Evolutionary conservation across 257 asterid genomes (phyloP).

Genomic region (Solanum sitiens): DNA sequence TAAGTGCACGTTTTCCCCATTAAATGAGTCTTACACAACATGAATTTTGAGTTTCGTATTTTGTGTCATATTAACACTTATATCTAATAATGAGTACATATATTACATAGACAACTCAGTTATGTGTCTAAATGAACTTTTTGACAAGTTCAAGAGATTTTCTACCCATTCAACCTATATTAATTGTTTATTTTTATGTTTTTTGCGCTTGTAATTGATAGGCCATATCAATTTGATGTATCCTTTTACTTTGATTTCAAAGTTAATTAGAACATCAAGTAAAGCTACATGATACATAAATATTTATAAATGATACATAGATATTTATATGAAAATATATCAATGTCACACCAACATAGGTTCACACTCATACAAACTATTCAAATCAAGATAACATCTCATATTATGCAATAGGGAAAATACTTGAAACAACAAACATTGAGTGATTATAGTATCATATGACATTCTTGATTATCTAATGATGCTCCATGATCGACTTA

Average conservation of each 20-base stretch:
- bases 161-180: not conserved
- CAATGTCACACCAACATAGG: not conserved
- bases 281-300: too few relatives aligned
- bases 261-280: not conserved
- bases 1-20: not conserved
- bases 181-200: not conserved
- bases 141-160: not conserved
- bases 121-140: not conserved
- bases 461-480: slow-evolving; percentile 63
- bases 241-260: not conserved
- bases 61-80: too few relatives aligned
- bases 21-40: not conserved
- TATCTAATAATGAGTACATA: too few relatives aligned
- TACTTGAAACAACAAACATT: not conserved
- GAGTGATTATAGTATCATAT: not conserved
- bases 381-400: not conserved
- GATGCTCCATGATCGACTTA: slow-evolving; percentile 51
- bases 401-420: not conserved
- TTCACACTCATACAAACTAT: not conserved
- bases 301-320: not conserved
- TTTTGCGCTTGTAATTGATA: not conserved
- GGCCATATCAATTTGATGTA: not conserved
- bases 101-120: too few relatives aligned
- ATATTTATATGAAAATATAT: not conserved
- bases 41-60: not conserved